Evolutionary conservation across 2,329 filamentous ascomycete species (phyloP), one percentile per base, ranked within the genome.

Genomic region (Trichoderma polysporum): DNA sequence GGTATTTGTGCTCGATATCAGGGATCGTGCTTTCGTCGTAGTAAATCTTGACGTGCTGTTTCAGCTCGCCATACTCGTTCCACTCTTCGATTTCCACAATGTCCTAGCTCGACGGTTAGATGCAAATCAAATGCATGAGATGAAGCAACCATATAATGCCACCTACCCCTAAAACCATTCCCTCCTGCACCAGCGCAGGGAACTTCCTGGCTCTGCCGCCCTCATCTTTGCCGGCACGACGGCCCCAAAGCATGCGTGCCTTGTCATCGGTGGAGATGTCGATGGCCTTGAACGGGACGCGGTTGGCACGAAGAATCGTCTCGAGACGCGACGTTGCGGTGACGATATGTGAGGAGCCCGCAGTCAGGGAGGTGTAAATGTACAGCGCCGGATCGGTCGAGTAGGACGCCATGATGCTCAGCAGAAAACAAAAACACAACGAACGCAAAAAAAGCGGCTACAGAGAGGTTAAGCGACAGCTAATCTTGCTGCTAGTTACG

Each of bases 11-110:
- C 80, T 82, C 76, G 79, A 86, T 83, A 76, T 82, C 76, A 37
- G 85, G 84, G 71, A 87, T 86, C 57, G 86, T 88, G 73, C 81
- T 82, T 71, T 88, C 86, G 79, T 89, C 86, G 76, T 86, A 86
- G 79, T 85, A 87, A 72, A 90, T 86, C 68, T 84, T 88, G 73
- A 98, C 88, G 73, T 94, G 91, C 79, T 94, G 88, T 78, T 93
- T 93, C 69, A 99, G 86, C 80, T 98, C 94, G 79, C 93, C 93
- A 79, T 96, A 97, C 78, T 99, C 95, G 82, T 99, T 99, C 95
- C 94, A 98, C 77, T 99, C 95, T 80, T 99, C 95, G 70, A 98
- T 88, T 79, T 98, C 90, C 70, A 94, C 91, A 58, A 97, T 85
- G 77, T 97, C 95, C 94, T 97, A 68, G 4, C 29, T 31, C 22